Evolutionary conservation across 345 rosid species (phyloP), one percentile per base, ranked within the genome.

Genomic region (Brassica incana): DNA sequence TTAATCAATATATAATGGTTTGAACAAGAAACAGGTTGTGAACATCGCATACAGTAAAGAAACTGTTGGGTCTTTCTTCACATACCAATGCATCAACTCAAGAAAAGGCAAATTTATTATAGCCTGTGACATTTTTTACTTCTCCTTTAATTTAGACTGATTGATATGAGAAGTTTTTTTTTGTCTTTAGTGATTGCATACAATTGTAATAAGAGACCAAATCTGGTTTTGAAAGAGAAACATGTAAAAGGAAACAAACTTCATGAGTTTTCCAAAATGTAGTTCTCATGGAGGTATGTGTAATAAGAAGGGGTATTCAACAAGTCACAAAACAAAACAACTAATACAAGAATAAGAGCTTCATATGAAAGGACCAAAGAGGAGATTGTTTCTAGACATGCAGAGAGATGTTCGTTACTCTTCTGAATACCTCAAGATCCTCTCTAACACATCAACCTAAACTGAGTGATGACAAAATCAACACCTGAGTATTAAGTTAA

Each of bases 181-280:
- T 38, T 58, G 50, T 43, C n/a, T 14, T 43, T 43, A 12, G 50
- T 43, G 50, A 43, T 43, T 43, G 5, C 50, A 9, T 43, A 43
- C 12, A 68, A 50, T 16, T 59, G 7, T 67, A 23, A 23, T 8
- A 73, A 67, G 60, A 67, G 65, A 61, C 48, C 16, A 36, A 56
- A 18, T 72, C 25, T 29, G 74, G 58, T 67, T 73, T 73, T 45
- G 3, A 33, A 32, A 6, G 23, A 6, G 30, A n/a, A 32, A 73
- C 54, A 20, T 2, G 3, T 66, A 66, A 50, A 36, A 18, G 66
- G 48, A 43, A 79, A 69, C 65, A 18, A 50, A 27, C 30, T 27
- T 27, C 33, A 67, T 4, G 48, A 50, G 60, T 80, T 74, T 43
- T 65, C 67, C 66, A 69, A 71, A 75, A 80, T 38, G 76, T 64